Evolutionary conservation across 768 basidiomycete species (phyloP), one percentile per base, ranked within the genome.

Genomic region (Phaeotremella skinneri): DNA sequence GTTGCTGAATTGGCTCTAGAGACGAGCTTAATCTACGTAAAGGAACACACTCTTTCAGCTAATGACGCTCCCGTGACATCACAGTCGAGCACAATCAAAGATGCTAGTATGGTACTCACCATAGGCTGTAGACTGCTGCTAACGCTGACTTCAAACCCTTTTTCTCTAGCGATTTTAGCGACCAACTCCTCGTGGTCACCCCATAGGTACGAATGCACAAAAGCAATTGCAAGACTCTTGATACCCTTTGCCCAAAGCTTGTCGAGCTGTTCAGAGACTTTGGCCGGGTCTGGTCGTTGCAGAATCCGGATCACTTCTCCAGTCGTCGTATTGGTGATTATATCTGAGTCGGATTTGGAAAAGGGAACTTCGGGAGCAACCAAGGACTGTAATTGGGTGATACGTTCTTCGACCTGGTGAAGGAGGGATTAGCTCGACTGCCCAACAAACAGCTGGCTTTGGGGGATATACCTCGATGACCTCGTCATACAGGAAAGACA

Each of bases 61-160:
- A n/a, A n/a, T n/a, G n/a, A n/a, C n/a, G n/a, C n/a, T n/a, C n/a
- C n/a, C n/a, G n/a, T n/a, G n/a, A n/a, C n/a, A n/a, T n/a, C n/a
- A n/a, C n/a, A n/a, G n/a, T n/a, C n/a, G n/a, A n/a, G n/a, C n/a
- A n/a, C n/a, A n/a, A n/a, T n/a, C n/a, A n/a, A n/a, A n/a, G n/a
- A n/a, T n/a, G n/a, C 49, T 30, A 49, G 25, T 26, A 17, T 17
- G 2, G 30, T 45, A 56, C 63, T 55, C 48, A 68, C 67, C 74
- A 75, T 75, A 6, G 74, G 68, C 29, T 71, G 62, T n/a, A 75
- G 51, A 29, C 67, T 49, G 2, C 89, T 86, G 0, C 91, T 93
- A 70, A 89, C 85, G 2, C 90, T 92, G 64, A 97, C 84, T 4
- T 81, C 81, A 76, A 97, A 98, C 21, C 93, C 93, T 11, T 93